Evolutionary conservation across 2,329 filamentous ascomycete species (phyloP), one percentile per base, ranked within the genome.

Genomic region (Arthroderma sp.): DNA sequence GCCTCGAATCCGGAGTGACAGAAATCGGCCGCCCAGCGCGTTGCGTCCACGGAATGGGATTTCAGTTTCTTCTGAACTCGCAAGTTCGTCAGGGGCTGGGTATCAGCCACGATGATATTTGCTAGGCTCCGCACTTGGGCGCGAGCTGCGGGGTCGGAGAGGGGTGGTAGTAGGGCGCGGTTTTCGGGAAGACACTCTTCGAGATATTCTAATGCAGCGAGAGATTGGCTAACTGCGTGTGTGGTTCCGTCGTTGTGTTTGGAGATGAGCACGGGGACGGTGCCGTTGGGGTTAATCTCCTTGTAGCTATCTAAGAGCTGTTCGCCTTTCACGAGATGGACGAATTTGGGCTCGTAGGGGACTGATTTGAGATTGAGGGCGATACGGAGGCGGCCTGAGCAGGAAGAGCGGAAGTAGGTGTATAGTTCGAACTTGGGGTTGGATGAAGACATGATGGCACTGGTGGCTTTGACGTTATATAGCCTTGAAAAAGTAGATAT

Each of bases 351-450:
- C 5, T 66, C 65, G 51, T 72, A 73, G 2, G 63, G 51, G 43
- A 80, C 67, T 22, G 56, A 56, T 52, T 81, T 81, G 42, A 76
- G 63, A 45, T 73, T 63, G 1, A 78, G 63, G 7, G 75, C 74
- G 48, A 80, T 80, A 38, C 75, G 75, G 4, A 82, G 63, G 8
- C 78, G 72, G 0, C 72, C 75, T 1, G 75, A 74, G 62, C 76
- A 81, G 10, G 75, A 79, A 40, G 77, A 81, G 50, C 74, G 69
- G 60, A 74, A 79, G 62, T 78, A 80, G 48, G 69, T 73, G 63
- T 80, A 71, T 6, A 81, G 69, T 1, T 60, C 51, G 43, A 59
- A 54, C 33, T 48, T 40, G 46, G 43, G 36, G 37, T 29, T 31
- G 10, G 33, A 40, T 6, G 44, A 30, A 1, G 48, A 29, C 48